Base-by-base conservation (phyloP, 495 filamentous ascomycete genomes). In the Articulospora tetracladia region DNA sequence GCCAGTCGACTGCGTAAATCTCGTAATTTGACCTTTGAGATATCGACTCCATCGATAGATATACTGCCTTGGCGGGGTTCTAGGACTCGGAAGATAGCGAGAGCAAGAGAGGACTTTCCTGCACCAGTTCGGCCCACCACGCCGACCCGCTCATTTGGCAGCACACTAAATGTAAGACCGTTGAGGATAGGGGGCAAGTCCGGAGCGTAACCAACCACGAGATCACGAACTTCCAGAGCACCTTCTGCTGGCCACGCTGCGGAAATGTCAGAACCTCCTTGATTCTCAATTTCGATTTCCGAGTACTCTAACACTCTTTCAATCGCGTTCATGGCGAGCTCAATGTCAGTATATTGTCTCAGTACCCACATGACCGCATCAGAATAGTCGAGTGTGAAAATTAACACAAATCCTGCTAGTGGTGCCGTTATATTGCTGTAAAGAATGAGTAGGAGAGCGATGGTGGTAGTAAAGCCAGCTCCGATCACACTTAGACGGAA, bases 321-420 rank as follows among this genome's bases (percentile, higher is more conserved):
- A 19, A 66, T 65, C 2, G 74, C 65, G 53, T 74, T 76, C 53
- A 76, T 70, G 7, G 65, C 68, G 26, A 73, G 54, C 57, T 76
- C 73, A 13, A 84, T 68, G 50, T 77, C 77, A 0, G 83, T 74
- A 59, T 83, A 78, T 32, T 73, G 70, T n/a, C 78, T 74, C 2
- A 86, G 13, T 52, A 23, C 25, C 32, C 13, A 25, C 12, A n/a
- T 83, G 63, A 83, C 83, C 41, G 82, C 76, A 51, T 83, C 55
- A 0, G 81, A 78, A 65, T 85, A 84, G 57, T 73, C 62, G 55
- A 68, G 72, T 22, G 66, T 70, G 52, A 75, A 78, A 58, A 27
- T 64, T 20, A 84, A 70, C 8, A 83, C 83, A 61, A 88, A 88
- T 1, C 88, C 88, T 23, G 87, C 87, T 3, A 89, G 66, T 1